phyloP scores from a whole-genome alignment of 1,284 basidiomycete genomes.

The Sanghuangporus baumii region DNA sequence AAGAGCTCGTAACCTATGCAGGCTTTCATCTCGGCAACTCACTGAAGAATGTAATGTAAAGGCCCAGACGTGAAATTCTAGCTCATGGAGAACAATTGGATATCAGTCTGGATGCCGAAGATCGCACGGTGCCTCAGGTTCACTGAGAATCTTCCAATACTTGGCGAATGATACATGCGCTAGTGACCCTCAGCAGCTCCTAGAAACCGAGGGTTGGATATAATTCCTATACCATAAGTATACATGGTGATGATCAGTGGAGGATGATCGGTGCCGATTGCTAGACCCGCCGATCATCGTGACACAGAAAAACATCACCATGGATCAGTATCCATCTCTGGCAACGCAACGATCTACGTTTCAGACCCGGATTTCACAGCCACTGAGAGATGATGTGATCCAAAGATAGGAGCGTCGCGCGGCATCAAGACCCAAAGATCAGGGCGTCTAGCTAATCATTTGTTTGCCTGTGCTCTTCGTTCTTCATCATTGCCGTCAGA shows the following conservation, averaged over 20 bases:
- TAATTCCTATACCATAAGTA: background rate
- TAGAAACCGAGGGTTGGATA: background rate
- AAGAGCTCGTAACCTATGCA: background rate
- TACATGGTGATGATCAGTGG: background rate
- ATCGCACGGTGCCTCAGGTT: background rate
- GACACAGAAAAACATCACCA: background rate
- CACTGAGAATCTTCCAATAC: background rate
- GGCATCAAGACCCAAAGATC: background rate
- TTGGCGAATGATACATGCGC: background rate
- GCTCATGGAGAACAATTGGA: conserved; percentile 1
- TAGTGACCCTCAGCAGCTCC: background rate
- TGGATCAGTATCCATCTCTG: background rate
- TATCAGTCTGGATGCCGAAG: background rate
- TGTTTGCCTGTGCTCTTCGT: background rate
- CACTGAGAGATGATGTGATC: background rate
- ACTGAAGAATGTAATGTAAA: background rate
- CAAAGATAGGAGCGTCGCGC: background rate
- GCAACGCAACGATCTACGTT: background rate
- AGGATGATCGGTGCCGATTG: background rate
- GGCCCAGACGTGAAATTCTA: background rate
- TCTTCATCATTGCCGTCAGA: background rate
- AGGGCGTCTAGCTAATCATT: background rate
- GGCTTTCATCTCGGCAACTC: background rate
- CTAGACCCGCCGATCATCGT: background rate
- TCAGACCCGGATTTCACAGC: background rate